phyloP scores from a whole-genome alignment of 2,329 filamentous ascomycete genomes.

The Arthrobotrys megalospora region DNA sequence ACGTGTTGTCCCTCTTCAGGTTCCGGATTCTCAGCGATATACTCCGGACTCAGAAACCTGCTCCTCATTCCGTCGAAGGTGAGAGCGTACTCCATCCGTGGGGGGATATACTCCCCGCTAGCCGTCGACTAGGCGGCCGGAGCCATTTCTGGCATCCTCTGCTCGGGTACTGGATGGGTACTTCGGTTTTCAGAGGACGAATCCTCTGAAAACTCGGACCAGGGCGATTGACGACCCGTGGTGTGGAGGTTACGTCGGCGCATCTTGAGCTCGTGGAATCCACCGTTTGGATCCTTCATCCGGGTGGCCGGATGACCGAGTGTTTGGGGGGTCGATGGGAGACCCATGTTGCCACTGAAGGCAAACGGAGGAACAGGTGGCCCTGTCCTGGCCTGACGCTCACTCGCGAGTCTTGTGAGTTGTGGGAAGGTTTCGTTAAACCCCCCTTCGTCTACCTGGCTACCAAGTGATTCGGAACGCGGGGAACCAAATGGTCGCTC shows the following conservation, averaged over 20 bases:
- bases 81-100: not conserved
- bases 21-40: not conserved
- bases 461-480: not conserved
- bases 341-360: too few relatives aligned
- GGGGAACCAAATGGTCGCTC: not conserved
- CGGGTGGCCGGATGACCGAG: not conserved
- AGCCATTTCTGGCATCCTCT: conserved; percentile 17
- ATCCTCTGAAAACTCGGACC: not conserved
- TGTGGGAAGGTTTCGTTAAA: not conserved
- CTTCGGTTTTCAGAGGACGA: not conserved
- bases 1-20: not conserved
- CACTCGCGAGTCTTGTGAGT: not conserved
- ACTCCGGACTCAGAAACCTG: not conserved
- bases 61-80: not conserved
- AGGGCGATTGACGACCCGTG: not conserved
- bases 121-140: conserved; percentile 30
- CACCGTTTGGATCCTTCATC: not conserved
- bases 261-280: not conserved
- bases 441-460: not conserved
- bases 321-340: too few relatives aligned
- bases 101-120: conserved; percentile 1
- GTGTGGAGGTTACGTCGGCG: not conserved
- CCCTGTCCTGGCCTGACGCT: not conserved
- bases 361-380: not conserved
- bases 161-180: not conserved